phyloP scores from a whole-genome alignment of 768 basidiomycete genomes.

The Collybia sordida region DNA sequence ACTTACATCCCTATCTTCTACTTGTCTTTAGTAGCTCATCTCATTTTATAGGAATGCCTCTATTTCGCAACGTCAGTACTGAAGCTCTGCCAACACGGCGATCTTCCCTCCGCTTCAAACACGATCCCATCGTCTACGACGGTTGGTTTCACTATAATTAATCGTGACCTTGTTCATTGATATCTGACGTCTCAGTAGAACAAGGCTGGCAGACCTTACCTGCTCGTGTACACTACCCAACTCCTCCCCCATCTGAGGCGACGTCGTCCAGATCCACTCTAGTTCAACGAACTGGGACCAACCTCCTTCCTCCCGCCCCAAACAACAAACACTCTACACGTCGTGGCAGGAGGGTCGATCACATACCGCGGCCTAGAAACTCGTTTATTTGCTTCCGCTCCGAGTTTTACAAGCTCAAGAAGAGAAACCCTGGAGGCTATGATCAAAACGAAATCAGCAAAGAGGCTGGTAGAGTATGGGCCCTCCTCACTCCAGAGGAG shows the following conservation, averaged over 20 bases:
- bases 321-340: slow-evolving; percentile 8
- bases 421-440: slow-evolving; percentile 9
- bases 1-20: slow-evolving; percentile 2
- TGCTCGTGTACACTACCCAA: not conserved
- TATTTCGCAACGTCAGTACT: slow-evolving; percentile 21
- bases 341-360: slow-evolving; percentile 13
- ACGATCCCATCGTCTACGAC: slow-evolving; percentile 19
- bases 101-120: slow-evolving; percentile 20
- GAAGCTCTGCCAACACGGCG: slow-evolving; percentile 8
- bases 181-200: slow-evolving; percentile 7
- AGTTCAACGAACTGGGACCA: not conserved
- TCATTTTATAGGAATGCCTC: slow-evolving; percentile 20
- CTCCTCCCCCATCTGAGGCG: not conserved
- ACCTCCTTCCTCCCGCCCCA: not conserved
- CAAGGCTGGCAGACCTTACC: slow-evolving; percentile 18
- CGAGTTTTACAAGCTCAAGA: slow-evolving; percentile 15
- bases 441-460: slow-evolving; percentile 35
- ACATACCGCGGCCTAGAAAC: slow-evolving; percentile 36
- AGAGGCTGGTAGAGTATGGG: slow-evolving; percentile 30
- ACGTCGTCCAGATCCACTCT: not conserved
- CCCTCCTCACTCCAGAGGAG: slow-evolving; percentile 17
- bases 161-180: not conserved
- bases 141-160: slow-evolving; percentile 15
- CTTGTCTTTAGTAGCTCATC: not conserved
- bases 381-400: slow-evolving; percentile 39